Conservation (phyloP, 169 alveolate species). For the Plasmodium fragile region DNA sequence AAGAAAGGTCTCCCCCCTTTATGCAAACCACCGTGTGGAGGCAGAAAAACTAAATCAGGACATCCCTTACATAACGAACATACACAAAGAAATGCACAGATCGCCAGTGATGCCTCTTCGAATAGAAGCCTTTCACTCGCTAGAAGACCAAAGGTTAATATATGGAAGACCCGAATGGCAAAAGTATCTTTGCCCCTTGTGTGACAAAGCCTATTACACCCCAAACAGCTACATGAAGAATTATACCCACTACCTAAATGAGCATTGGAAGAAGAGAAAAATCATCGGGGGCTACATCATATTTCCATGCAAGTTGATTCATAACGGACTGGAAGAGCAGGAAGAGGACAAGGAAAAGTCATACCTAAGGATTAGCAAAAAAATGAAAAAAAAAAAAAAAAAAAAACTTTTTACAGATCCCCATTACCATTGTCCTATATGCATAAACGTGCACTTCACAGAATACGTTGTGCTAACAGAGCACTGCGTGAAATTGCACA, state of each 20-base stretch:
- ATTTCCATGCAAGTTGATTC: conserved; percentile 80
- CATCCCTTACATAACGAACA: conserved; percentile 56
- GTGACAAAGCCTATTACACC: conserved; percentile 70
- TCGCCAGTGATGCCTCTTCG: conserved; percentile 81
- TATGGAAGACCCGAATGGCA: conserved; percentile 78
- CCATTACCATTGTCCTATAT: conserved; percentile 66
- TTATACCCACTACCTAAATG: conserved; percentile 65
- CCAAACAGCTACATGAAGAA: conserved; percentile 77
- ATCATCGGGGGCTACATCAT: conserved; percentile 81
- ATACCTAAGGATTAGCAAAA: not conserved
- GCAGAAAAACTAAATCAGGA: conserved; percentile 68
- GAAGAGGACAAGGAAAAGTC: not conserved
- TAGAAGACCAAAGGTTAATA: conserved; percentile 80
- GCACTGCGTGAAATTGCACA: conserved; percentile 38
- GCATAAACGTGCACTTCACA: conserved; percentile 27
- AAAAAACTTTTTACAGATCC: conserved; percentile 46
- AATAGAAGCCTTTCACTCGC: conserved; percentile 81
- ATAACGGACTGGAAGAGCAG: not conserved
- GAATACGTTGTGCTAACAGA: conserved; percentile 30
- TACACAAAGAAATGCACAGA: conserved; percentile 77
- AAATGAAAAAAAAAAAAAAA: conserved; percentile 28
- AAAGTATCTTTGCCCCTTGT: conserved; percentile 79
- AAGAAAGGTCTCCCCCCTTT: not conserved
- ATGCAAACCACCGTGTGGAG: conserved; percentile 18
- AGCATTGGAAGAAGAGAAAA: conserved; percentile 78